These are phyloP conservation scores for Boletus rufocinnamomeus DNA, from an alignment of 768 basidiomycete species.

Conservation along the genomic window DNA sequence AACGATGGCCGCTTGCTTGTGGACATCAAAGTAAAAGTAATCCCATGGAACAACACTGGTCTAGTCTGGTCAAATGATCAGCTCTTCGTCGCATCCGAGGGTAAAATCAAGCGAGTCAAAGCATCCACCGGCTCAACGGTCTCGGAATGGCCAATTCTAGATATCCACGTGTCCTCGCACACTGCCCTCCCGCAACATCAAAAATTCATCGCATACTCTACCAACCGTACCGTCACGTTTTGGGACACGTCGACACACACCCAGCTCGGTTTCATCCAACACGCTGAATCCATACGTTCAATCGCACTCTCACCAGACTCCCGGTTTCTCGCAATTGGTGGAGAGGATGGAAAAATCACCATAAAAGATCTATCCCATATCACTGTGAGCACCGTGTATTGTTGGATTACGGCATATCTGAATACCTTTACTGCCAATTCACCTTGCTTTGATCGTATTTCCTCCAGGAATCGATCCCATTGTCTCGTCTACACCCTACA, in stretches of 20 bases:
- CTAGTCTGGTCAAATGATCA: constrained; percentile 6
- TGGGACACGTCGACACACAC: not conserved
- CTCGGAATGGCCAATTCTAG: constrained; percentile 1
- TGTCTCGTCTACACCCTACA: no score
- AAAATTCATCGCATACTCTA: not conserved
- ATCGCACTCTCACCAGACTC: not conserved
- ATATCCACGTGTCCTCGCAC: no score
- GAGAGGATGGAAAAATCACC: no score
- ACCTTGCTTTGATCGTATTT: no score
- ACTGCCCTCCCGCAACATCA: no score
- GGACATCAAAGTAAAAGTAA: not conserved
- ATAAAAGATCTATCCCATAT: not conserved
- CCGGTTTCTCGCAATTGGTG: not conserved
- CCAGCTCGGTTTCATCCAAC: not conserved
- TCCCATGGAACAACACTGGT: not conserved
- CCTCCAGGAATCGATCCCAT: no score
- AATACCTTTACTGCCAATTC: no score
- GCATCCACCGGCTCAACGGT: not conserved
- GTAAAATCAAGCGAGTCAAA: not conserved
- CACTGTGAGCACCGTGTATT: not conserved
- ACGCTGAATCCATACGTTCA: not conserved
- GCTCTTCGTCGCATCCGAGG: not conserved
- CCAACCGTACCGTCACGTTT: not conserved
- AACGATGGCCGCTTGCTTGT: not conserved
- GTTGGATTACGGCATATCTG: not conserved